Evolutionary conservation across 345 rosid species (phyloP).

Genomic region (Eucalyptus tenuipes): DNA sequence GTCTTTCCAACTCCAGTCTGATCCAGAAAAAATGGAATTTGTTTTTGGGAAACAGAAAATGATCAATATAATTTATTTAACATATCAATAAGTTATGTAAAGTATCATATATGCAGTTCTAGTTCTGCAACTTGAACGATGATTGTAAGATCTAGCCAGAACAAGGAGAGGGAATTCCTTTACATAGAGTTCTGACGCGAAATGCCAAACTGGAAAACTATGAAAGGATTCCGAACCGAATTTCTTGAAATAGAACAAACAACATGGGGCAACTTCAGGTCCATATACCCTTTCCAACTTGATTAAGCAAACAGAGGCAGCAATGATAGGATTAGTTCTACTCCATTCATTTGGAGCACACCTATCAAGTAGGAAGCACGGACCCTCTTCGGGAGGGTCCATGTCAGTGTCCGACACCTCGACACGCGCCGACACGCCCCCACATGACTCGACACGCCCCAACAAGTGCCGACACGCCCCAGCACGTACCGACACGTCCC

Average conservation of each 20-base stretch:
- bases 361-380: background rate
- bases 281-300: background rate
- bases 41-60: background rate
- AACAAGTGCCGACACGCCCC: too few species aligned
- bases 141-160: background rate
- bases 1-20: conserved; percentile 98
- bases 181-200: background rate
- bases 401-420: too few species aligned
- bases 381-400: accelerated
- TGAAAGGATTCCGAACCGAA: background rate
- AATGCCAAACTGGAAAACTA: background rate
- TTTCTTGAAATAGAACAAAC: background rate
- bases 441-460: too few species aligned
- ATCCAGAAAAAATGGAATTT: conserved; percentile 1
- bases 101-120: background rate
- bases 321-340: background rate
- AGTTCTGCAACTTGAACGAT: background rate
- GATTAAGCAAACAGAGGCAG: background rate
- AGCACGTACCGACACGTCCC: accelerated
- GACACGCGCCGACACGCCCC: accelerated
- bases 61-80: background rate
- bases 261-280: background rate
- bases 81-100: background rate
- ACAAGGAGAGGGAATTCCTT: background rate
- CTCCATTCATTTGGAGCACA: background rate